A percentile compares a stretch with the other conserved stretches of the same genome.
Evolutionary conservation across 2,329 filamentous ascomycete genomes (phyloP).

Genomic region (Akanthomyces uredinophilus): DNA sequence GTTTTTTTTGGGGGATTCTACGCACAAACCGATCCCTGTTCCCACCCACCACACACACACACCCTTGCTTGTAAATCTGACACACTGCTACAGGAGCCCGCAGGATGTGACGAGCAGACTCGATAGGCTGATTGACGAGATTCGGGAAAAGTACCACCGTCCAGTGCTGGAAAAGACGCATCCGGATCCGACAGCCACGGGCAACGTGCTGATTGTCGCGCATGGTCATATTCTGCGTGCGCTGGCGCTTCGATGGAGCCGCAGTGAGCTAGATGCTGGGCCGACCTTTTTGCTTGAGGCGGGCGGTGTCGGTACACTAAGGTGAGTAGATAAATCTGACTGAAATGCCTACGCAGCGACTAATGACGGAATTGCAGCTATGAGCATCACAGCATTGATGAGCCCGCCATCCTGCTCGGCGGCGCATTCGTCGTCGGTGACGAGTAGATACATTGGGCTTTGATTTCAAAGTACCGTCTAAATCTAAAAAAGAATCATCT

Average conservation of each 20-base stretch:
- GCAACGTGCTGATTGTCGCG: slow-evolving; percentile 61
- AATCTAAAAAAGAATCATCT: not conserved
- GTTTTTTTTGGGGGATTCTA: no score
- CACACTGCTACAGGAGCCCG: slow-evolving; percentile 50
- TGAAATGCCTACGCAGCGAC: not conserved
- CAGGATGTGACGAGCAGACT: slow-evolving; percentile 66
- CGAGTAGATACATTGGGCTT: not conserved
- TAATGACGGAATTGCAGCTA: slow-evolving; percentile 48
- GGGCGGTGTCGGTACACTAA: slow-evolving; percentile 76
- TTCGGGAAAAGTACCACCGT: slow-evolving; percentile 61
- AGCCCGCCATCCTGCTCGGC: slow-evolving; percentile 74
- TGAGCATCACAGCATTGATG: slow-evolving; percentile 71
- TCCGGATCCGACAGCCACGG: slow-evolving; percentile 32
- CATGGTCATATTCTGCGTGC: slow-evolving; percentile 87
- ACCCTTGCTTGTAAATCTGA: not conserved
- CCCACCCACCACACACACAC: not conserved
- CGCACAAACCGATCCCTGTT: no score
- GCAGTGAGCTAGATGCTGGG: slow-evolving; percentile 66
- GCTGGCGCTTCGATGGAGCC: slow-evolving; percentile 82
- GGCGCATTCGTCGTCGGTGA: slow-evolving; percentile 58
- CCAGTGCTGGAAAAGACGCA: slow-evolving; percentile 52
- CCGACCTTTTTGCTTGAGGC: slow-evolving; percentile 81
- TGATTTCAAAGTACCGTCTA: no score
- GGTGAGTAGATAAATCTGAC: slow-evolving; percentile 38
- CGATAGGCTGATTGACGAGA: slow-evolving; percentile 70